Percentiles rank a stretch among this genome's conserved stretches.
These are phyloP conservation scores for Acephala macrosclerotiorum DNA, from an alignment of 2,329 filamentous ascomycete genomes.

Conservation along the genomic window DNA sequence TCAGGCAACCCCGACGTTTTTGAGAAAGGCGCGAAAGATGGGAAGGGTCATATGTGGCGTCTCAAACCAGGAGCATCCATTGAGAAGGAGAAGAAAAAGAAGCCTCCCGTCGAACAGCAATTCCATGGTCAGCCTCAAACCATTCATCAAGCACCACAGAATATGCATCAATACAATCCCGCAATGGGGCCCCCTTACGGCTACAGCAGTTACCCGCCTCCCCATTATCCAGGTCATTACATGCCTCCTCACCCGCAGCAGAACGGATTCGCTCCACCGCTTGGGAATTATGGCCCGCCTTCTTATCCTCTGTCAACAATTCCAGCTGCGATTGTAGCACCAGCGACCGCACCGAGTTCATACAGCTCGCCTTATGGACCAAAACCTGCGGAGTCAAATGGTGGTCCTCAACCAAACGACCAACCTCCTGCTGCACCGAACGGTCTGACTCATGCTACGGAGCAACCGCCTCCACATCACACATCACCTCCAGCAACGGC, in stretches of 20 bases:
- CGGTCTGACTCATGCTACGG: not conserved
- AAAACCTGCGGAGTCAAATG: constrained; percentile 35
- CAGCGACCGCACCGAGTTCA: constrained; percentile 26
- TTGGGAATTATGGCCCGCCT: constrained; percentile 5
- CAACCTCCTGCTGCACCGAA: not conserved
- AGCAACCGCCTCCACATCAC: not conserved
- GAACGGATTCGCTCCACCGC: constrained; percentile 1
- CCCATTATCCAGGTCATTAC: constrained; percentile 15
- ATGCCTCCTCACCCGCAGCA: constrained; percentile 8
- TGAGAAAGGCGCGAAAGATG: constrained; percentile 57
- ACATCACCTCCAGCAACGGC: not conserved
- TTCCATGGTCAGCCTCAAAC: constrained; percentile 1
- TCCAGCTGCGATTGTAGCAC: constrained; percentile 33
- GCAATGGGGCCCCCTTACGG: not conserved
- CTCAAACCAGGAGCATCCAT: constrained; percentile 60
- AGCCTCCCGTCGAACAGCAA: constrained; percentile 45
- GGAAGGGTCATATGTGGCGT: constrained; percentile 64
- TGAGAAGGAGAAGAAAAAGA: constrained; percentile 61
- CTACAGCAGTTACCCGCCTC: constrained; percentile 11
- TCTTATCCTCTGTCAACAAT: constrained; percentile 29
- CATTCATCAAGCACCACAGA: constrained; percentile 18
- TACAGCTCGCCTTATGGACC: constrained; percentile 47
- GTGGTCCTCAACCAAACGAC: constrained; percentile 15
- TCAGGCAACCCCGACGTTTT: constrained; percentile 61
- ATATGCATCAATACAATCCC: constrained; percentile 24